Base-by-base conservation (phyloP, 371 early-diverging fungal genomes). In the Circinella minor region DNA sequence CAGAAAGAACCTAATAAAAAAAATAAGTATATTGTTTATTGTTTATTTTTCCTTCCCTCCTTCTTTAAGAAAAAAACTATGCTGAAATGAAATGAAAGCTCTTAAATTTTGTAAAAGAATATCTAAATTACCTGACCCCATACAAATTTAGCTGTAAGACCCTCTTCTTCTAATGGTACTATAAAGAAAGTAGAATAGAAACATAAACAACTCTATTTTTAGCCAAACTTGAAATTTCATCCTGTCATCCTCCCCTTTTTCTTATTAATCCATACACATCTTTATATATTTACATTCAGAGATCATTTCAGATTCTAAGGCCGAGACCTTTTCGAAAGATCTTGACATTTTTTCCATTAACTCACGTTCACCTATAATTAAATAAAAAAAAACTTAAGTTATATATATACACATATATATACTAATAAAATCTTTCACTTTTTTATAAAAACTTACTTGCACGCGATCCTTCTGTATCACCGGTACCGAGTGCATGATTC, bases 281-380 rank as follows among this genome's bases (percentile, higher is more conserved):
- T 27, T 27, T 27, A 27, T 27, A 27, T 27, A 27, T 27, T 79
- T 81, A 88, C 89, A 74, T 75, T 87, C 79, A n/a, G 80, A 83
- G 61, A 84, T 81, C 70, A 93, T 77, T 51, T 90, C 88, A 36
- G 83, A 69, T 66, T 93, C 93, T 64, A 93, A 74, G 14, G 82
- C 71, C 9, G 86, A 81, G 3, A 90, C 77, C n/a, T 73, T 67
- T 59, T 86, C 81, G 74, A 93, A 90, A 5, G 78, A 71, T 18
- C 69, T 59, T 14, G 85, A 74, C 71, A 91, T 73, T 13, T 83
- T 80, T 0, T 84, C 78, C 67, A 88, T 80, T n/a, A 89, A 71
- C 65, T 79, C 72, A 34, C 82, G 77, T 67, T 87, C 88, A 49
- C 75, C 84, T 81, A 27, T n/a, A n/a, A 27, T 27, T n/a, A 18